phyloP scores from a whole-genome alignment of 148 eudicot species.

The Salicornia ramosissima region DNA sequence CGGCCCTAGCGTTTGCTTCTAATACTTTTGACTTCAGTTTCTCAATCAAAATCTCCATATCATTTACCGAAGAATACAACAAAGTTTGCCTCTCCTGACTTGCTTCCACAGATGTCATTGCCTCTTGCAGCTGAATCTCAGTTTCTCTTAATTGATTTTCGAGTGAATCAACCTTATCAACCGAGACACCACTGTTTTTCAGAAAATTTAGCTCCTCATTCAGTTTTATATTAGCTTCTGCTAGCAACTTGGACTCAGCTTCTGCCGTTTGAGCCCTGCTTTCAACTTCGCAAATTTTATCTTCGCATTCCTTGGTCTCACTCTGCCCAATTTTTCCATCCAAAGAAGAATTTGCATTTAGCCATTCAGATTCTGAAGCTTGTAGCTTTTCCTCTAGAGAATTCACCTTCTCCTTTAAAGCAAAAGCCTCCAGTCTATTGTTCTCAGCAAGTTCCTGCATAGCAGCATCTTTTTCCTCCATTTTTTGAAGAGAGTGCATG shows the following conservation, averaged over 20 bases:
- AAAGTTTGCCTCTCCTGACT: constrained; percentile 64
- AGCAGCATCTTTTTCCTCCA: constrained; percentile 34
- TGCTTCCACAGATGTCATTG: constrained; percentile 69
- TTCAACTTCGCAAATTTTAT: constrained; percentile 33
- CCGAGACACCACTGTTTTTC: constrained; percentile 26
- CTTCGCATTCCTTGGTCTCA: constrained; percentile 33
- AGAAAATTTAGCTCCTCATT: constrained; percentile 36
- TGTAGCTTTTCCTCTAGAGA: constrained; percentile 35
- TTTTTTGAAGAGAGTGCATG: constrained; percentile 24
- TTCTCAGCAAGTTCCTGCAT: constrained; percentile 33
- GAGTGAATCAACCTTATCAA: constrained; percentile 42
- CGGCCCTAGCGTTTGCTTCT: constrained; percentile 59
- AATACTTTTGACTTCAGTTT: constrained; percentile 59
- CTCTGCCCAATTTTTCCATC: constrained; percentile 19
- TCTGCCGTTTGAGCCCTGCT: constrained; percentile 48
- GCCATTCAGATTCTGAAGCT: constrained; percentile 29
- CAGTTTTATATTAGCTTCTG: constrained; percentile 46
- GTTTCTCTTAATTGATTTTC: constrained; percentile 58
- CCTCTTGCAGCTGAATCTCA: constrained; percentile 56
- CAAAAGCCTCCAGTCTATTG: constrained; percentile 35
- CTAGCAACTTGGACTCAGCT: constrained; percentile 38
- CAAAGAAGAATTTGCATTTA: constrained; percentile 22
- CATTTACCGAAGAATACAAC: constrained; percentile 54
- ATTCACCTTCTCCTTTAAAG: constrained; percentile 41
- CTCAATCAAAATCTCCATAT: constrained; percentile 75